Base-by-base conservation (phyloP, 148 eudicot genomes). In the Selenicereus undatus region DNA sequence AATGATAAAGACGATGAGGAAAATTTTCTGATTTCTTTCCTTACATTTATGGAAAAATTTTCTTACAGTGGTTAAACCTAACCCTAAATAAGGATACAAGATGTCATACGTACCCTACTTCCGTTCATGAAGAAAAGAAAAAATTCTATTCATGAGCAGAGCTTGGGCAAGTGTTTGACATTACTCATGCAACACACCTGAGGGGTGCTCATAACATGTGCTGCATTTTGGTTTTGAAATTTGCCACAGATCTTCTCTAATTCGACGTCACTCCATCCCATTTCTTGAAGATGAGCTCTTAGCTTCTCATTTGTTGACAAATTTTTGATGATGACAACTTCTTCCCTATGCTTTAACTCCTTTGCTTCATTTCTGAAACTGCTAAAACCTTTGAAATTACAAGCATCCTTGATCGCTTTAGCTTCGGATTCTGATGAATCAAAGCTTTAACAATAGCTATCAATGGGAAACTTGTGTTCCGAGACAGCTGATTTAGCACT, bases 391-490 rank as follows among this genome's bases (percentile, higher is more conserved):
- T 80, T 78, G 35, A 60, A 58, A 65, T 62, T 78, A 29, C 48
- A 73, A 20, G 78, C n/a, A 43, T 73, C 71, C 56, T 78, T 78
- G 51, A 79, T 5, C 75, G 83, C 48, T 70, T 80, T 21, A 78
- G 74, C 81, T 76, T 88, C 24, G 81, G 83, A 29, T 86, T 79
- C 54, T 56, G 76, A 73, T 83, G 83, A n/a, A 77, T 4, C 27
- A 78, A 14, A 45, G 89, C 85, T 76, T 75, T 77, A 18, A 78
- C 54, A 9, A 82, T 85, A 4, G 78, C 78, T 13, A 42, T 64
- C 20, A 84, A 77, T 22, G 86, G 90, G 65, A 89, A 86, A 29
- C 75, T 79, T 3, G 78, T 17, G 73, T 90, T 86, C 43, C 77
- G 78, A 51, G 89, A 81, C 18, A 90, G 75, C 35, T 86, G 68